Evolutionary conservation across 305 asterid species (phyloP), one percentile per base, ranked within the genome.

Genomic region (Plantago lanceolata): DNA sequence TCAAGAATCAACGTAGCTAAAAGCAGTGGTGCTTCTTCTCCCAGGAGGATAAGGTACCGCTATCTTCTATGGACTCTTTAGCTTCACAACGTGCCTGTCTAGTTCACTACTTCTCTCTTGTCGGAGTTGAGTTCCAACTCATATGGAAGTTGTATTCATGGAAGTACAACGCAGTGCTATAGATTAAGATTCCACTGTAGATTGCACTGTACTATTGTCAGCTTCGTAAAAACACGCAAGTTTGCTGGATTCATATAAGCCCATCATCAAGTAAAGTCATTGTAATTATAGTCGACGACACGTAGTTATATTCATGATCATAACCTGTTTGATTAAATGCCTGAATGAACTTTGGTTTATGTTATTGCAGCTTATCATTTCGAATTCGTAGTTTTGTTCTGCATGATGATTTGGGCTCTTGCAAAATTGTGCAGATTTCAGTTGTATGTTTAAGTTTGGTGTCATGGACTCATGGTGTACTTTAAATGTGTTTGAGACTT

Each of bases 301-400:
- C 5, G 1, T 8, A 37, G 14, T 33, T 9, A 12, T 57, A 15
- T 55, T 8, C 1, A 37, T 37, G 44, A 9, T 8, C 57, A 43
- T 50, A 26, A 73, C 18, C 0, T 76, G 82, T 69, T 80, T 71
- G 78, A 35, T 69, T 58, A 71, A 76, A 76, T 68, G 78, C 67
- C 64, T 26, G 59, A 61, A 18, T 43, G 65, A 71, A 59, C 19
- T 18, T 62, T 66, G 12, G 12, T 24, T 61, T 29, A 11, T 9
- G 8, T 28, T n/a, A n/a, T 61, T 47, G 19, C 44, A 29, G 19
- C 31, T 6, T 63, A 33, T 53, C 8, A 31, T 28, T 20, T 50
- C 44, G 44, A 37, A 37, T 37, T 12, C 65, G 44, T 14, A 35
- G 16, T 31, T 50, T 63, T 3, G 15, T 15, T 52, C 54, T 21